Base-by-base conservation (phyloP, 75 land plant genomes). In the Sequoia sempervirens region DNA sequence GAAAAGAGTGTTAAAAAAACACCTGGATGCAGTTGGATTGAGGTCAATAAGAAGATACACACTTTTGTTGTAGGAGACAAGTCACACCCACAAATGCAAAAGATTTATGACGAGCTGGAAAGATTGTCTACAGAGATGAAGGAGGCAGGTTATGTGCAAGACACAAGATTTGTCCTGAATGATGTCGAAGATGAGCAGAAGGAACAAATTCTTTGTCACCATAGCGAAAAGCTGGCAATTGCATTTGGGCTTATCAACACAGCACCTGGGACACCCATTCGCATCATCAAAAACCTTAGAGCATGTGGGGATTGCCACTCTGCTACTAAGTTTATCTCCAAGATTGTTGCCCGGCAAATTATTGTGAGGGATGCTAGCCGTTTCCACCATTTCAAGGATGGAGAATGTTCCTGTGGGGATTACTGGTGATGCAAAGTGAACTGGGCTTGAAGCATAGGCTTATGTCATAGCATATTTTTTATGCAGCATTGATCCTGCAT, bases 271-370 rank as follows among this genome's bases (percentile, higher is more conserved):
- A 73, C 38, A 36, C 75, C 81, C n/a, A 43, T 80, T 43, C 47
- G 32, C 20, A 38, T 80, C 15, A 80, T 80, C 18, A 80, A 80
- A 30, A 80, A 80, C 56, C 54, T 80, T 28, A 37, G 81, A 80
- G 81, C 36, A 50, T 80, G 81, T 12, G 37, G 75, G 37, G 75
- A 73, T 37, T 36, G 75, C 75, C 75, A 73, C 75, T 73, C 75
- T 73, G 81, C 81, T 14, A 80, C 81, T 15, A 80, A 38, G 81
- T 45, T 80, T 32, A 80, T 80, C 47, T 80, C 81, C 18, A n/a
- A 45, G 61, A 80, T 80, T 37, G 61, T n/a, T 80, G 81, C 14
- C 15, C 30, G 81, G 23, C 36, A n/a, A 43, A 80, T 80, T 50
- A 43, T 43, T 43, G 81, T 80, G 53, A 80, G 58, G 40, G 81